Conservation (phyloP, 331 rosid genomes). For the Cydonia oblonga region DNA sequence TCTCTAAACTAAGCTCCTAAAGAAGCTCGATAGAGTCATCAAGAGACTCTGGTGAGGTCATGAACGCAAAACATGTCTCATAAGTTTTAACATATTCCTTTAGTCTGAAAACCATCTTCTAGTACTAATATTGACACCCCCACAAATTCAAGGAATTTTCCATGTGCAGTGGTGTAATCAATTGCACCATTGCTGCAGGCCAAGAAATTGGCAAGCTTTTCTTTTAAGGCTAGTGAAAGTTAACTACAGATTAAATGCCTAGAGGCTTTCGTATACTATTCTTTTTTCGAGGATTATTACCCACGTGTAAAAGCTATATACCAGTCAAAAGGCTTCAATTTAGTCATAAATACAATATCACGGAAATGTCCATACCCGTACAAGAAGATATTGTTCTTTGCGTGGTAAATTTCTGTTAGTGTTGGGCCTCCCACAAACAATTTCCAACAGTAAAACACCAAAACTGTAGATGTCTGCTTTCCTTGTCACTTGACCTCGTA, state of each 20-base stretch:
- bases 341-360: background rate
- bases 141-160: background rate
- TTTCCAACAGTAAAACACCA: constrained; percentile 70
- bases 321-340: background rate
- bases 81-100: background rate
- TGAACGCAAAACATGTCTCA: background rate
- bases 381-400: constrained; percentile 60
- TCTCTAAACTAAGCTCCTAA: background rate
- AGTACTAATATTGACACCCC: background rate
- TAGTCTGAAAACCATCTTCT: background rate
- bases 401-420: constrained; percentile 56
- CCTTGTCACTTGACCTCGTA: constrained; percentile 82
- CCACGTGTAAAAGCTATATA: background rate
- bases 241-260: background rate
- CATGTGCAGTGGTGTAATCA: background rate
- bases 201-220: background rate
- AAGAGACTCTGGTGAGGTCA: background rate
- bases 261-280: background rate
- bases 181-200: background rate
- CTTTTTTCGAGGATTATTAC: background rate
- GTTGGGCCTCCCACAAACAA: constrained; percentile 74
- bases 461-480: constrained; percentile 76
- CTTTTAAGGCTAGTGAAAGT: background rate
- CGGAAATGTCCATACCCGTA: constrained; percentile 36
- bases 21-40: background rate